A percentile compares a stretch with the other conserved stretches of the same genome.
These are phyloP conservation scores for Citrus unshiu DNA, from an alignment of 345 rosid species.

Conservation along the genomic window DNA sequence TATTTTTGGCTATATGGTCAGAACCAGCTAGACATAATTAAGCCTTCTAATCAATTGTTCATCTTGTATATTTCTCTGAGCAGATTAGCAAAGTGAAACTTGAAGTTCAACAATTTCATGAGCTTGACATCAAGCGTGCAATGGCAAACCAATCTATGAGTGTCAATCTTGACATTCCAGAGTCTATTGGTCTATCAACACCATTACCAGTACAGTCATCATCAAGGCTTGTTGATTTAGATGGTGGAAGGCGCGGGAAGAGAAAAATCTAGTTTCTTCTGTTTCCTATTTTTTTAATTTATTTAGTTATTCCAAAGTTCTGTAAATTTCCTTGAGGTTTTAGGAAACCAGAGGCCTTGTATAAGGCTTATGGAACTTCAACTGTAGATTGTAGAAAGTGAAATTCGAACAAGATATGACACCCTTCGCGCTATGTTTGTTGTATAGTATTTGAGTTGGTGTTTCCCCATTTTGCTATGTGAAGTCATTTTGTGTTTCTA, in stretches of 20 bases:
- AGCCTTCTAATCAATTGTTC: conserved; percentile 2
- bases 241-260: conserved; percentile 48
- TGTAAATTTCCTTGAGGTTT: conserved; percentile 1
- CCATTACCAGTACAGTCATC: conserved; percentile 49
- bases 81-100: conserved; percentile 73
- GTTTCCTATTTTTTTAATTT: neutral
- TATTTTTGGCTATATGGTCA: neutral
- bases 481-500: neutral
- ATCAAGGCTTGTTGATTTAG: conserved; percentile 56
- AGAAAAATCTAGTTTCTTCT: conserved; percentile 34
- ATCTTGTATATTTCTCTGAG: conserved; percentile 8
- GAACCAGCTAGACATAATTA: neutral
- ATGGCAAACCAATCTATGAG: conserved; percentile 42
- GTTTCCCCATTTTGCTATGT: neutral
- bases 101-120: conserved; percentile 43
- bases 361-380: neutral
- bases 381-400: neutral
- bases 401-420: neutral
- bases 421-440: neutral
- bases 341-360: neutral
- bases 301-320: neutral
- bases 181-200: conserved; percentile 68
- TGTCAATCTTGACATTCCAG: conserved; percentile 77
- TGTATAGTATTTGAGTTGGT: neutral
- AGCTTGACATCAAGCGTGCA: conserved; percentile 38